Evolutionary conservation across 83 land plant species (phyloP).

Genomic region (Picea abies): DNA sequence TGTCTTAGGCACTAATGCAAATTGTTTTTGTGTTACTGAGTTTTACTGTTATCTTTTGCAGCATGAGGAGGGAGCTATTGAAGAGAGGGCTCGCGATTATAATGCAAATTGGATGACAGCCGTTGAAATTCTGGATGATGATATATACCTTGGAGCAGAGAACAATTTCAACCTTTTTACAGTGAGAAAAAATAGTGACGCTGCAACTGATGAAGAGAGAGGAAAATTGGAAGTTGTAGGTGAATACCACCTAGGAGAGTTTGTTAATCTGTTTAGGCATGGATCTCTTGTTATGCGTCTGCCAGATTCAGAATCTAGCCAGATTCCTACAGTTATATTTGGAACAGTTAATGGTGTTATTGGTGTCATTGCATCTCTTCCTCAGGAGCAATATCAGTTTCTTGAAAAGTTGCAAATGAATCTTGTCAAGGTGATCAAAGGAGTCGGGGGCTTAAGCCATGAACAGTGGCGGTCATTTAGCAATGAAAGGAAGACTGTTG

Average conservation of each 20-base stretch:
- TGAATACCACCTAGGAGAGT: constrained; percentile 96
- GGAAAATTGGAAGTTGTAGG: constrained; percentile 96
- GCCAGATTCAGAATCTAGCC: constrained; percentile 90
- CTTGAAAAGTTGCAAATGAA: constrained; percentile 85
- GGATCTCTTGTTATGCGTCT: constrained; percentile 99
- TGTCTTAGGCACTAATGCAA: not conserved
- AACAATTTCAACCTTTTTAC: constrained; percentile 96
- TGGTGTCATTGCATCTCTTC: constrained; percentile 97
- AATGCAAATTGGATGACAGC: constrained; percentile 99
- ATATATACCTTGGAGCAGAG: constrained; percentile 95
- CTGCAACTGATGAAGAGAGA: constrained; percentile 98
- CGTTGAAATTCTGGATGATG: constrained; percentile 97
- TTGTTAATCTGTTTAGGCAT: constrained; percentile 93
- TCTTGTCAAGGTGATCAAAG: constrained; percentile 92
- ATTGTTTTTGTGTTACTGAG: not conserved
- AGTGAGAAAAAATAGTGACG: constrained; percentile 96
- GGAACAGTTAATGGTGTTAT: constrained; percentile 98
- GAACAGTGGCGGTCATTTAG: constrained; percentile 99
- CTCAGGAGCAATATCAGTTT: constrained; percentile 91
- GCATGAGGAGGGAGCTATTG: constrained; percentile 99
- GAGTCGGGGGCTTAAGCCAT: constrained; percentile 97
- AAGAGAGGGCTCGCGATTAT: constrained; percentile 95
- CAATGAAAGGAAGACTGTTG: constrained; percentile 88
- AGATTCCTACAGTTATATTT: constrained; percentile 94
- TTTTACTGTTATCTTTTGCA: constrained; percentile 30